Conservation (phyloP, 2,329 filamentous ascomycete species). For the Fusarium incarnatum region DNA sequence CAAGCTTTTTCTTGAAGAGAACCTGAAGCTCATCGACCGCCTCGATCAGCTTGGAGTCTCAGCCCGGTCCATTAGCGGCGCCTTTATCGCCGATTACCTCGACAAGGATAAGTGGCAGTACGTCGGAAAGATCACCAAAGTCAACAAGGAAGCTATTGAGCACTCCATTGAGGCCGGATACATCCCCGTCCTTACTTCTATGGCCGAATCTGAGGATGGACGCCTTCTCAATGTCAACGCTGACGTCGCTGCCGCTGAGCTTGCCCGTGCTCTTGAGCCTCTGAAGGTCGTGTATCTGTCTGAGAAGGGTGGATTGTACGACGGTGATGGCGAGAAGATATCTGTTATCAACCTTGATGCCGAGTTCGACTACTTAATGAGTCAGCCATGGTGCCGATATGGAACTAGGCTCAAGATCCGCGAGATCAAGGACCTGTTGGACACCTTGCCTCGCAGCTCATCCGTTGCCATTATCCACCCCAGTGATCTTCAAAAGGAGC, state of each 20-base stretch:
- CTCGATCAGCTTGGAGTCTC: conserved; percentile 90
- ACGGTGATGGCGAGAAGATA: conserved; percentile 94
- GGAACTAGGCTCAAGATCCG: conserved; percentile 97
- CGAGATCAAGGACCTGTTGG: conserved; percentile 94
- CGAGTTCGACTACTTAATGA: conserved; percentile 93
- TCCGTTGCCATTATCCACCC: conserved; percentile 98
- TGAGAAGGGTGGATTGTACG: conserved; percentile 95
- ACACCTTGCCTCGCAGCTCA: conserved; percentile 88
- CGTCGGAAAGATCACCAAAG: conserved; percentile 93
- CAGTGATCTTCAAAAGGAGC: conserved; percentile 92
- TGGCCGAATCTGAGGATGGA: conserved; percentile 92
- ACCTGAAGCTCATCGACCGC: conserved; percentile 79
- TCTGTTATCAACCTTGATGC: conserved; percentile 97
- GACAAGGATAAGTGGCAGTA: conserved; percentile 97
- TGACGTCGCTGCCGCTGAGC: conserved; percentile 93
- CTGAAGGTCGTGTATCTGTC: conserved; percentile 99
- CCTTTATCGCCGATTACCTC: conserved; percentile 92
- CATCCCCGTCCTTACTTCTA: conserved; percentile 92
- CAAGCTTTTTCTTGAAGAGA: conserved; percentile 95
- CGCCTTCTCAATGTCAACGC: conserved; percentile 98
- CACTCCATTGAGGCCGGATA: conserved; percentile 91
- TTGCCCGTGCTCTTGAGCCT: conserved; percentile 88
- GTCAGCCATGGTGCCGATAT: conserved; percentile 93
- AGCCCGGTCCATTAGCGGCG: conserved; percentile 89
- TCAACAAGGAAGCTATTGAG: conserved; percentile 91